Evolutionary conservation across 2,329 filamentous ascomycete genomes (phyloP), one percentile per base, ranked within the genome.

Genomic region (Lithohypha guttulata): DNA sequence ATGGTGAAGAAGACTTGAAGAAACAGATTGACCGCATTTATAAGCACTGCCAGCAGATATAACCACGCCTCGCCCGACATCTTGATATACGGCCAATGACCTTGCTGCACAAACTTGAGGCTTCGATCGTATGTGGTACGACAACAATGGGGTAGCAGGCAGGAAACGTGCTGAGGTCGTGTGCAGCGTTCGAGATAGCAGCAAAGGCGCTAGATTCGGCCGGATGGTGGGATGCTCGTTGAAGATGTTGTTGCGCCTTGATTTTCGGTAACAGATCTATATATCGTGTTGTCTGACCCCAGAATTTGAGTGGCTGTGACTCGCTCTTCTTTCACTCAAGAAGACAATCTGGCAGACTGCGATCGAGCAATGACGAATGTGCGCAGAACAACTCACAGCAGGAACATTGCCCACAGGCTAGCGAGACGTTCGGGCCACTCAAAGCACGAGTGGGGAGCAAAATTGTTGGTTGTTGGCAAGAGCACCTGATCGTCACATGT

Each of bases 1-100:
- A 98, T 98, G 43, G 91, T 98, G 71, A 98, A 98, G 76, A 98
- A 98, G 56, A 98, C 91, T 71, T 98, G 93, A 42, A 98, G 75
- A 68, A 98, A 98, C 59, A 98, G 77, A 73, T 98, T 98, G 77
- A 98, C 87, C 70, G 91, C 91, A 71, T 98, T 98, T 73, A 98
- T 93, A 62, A 98, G 76, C 65, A 98, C 93, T 68, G 89, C 81
- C 66, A 98, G 75, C 57, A 98, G 79, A 71, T 93, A 98, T 63
- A 98, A 73, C 91, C 91, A 95, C 63, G 87, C 87, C 76, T 95
- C 87, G 65, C 87, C 87, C 58, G 87, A 94, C 87, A 95, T 95
- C 60, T 62, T 78, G 63, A 53, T 43, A 22, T 20, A 13, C 20
- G 20, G 7, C 6, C 7, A 30, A 15, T 7, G 7, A 4, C 20